Percentiles rank a stretch among this genome's conserved stretches.
Conservation (phyloP, 2,329 filamentous ascomycete species). For the Claviceps spartinae region DNA sequence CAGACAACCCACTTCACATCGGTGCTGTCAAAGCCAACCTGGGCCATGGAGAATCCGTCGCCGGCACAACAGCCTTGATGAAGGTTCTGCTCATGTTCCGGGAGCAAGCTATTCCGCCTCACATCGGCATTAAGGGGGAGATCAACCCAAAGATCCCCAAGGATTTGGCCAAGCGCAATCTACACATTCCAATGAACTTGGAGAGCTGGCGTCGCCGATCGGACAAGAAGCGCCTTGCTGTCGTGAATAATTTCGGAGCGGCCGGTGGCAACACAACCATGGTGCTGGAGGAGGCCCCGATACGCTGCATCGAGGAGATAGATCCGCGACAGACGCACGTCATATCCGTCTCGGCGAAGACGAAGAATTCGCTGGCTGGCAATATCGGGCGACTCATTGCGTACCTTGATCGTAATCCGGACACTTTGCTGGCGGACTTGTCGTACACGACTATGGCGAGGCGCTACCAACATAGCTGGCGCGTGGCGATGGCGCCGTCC, state of each 20-base stretch:
- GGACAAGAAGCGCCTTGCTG: slow-evolving; percentile 32
- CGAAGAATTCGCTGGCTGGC: slow-evolving; percentile 39
- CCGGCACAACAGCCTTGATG: slow-evolving; percentile 46
- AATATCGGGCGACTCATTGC: slow-evolving; percentile 42
- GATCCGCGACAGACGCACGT: slow-evolving; percentile 45
- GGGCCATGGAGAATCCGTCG: slow-evolving; percentile 48
- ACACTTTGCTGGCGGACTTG: slow-evolving; percentile 40
- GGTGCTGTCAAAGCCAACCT: slow-evolving; percentile 53
- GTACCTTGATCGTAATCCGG: slow-evolving; percentile 38
- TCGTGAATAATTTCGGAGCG: slow-evolving; percentile 58
- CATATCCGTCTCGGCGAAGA: slow-evolving; percentile 45
- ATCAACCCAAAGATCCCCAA: slow-evolving; percentile 47
- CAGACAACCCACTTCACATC: slow-evolving; percentile 41
- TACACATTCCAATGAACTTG: slow-evolving; percentile 42
- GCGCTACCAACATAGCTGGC: slow-evolving; percentile 45
- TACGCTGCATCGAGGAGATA: slow-evolving; percentile 21
- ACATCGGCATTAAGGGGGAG: slow-evolving; percentile 51
- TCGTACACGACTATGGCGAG: slow-evolving; percentile 58
- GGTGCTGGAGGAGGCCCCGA: slow-evolving; percentile 48
- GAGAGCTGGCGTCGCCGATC: slow-evolving; percentile 31
- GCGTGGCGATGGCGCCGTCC: slow-evolving; percentile 31
- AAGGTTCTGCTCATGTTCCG: slow-evolving; percentile 54
- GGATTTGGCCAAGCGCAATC: slow-evolving; percentile 42
- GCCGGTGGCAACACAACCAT: slow-evolving; percentile 59
- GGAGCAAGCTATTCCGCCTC: slow-evolving; percentile 48